Conservation (phyloP, 148 eudicot species). For the Spergularia marina region DNA sequence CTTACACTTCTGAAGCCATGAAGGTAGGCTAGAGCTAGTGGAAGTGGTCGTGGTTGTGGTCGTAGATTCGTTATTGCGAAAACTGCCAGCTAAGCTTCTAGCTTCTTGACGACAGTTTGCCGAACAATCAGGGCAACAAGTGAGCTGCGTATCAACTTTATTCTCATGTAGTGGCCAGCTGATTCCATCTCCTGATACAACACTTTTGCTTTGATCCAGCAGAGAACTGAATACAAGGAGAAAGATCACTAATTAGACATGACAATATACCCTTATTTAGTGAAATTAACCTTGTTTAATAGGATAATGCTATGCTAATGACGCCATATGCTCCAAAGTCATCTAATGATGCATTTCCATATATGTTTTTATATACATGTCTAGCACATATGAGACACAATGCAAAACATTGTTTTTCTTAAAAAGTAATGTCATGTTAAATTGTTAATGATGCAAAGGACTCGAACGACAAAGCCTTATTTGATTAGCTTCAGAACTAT, state of each 20-base stretch:
- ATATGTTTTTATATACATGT: background rate
- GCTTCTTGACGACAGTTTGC: slow-evolving; percentile 31
- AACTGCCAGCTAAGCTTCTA: slow-evolving; percentile 25
- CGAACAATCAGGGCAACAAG: slow-evolving; percentile 59
- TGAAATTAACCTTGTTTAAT: no score
- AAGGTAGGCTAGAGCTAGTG: slow-evolving; percentile 51
- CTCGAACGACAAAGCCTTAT: no score
- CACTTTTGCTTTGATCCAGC: slow-evolving; percentile 32
- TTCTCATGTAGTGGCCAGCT: slow-evolving; percentile 37
- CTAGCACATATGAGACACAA: background rate
- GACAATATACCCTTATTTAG: background rate
- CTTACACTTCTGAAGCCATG: slow-evolving; percentile 70
- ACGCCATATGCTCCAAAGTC: background rate
- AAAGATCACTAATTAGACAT: slow-evolving; percentile 4
- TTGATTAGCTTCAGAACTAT: no score
- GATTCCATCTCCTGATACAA: slow-evolving; percentile 31
- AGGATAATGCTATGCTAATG: no score
- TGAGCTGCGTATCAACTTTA: slow-evolving; percentile 42
- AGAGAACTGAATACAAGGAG: slow-evolving; percentile 30
- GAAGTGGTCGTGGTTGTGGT: slow-evolving; percentile 31
- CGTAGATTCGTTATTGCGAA: slow-evolving; percentile 18
- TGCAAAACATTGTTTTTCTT: no score
- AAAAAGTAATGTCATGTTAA: no score
- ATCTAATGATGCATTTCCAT: background rate
- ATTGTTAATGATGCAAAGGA: no score